Percentiles rank a stretch among this genome's conserved stretches.
These are phyloP conservation scores for Lupinus albus DNA, from an alignment of 306 rosid species.

Conservation along the genomic window DNA sequence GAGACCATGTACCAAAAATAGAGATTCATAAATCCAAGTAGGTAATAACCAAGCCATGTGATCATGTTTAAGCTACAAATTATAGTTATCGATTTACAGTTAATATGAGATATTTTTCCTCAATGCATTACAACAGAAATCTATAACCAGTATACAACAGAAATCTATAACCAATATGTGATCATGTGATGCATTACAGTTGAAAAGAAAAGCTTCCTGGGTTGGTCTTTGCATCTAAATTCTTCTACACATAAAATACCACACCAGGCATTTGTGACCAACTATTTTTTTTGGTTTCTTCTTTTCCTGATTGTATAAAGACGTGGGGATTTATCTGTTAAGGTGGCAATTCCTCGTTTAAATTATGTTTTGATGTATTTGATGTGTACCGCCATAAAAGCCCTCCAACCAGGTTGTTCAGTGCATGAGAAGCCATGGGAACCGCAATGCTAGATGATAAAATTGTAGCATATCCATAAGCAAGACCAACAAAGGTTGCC, in stretches of 20 bases:
- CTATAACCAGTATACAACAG: constrained; percentile 21
- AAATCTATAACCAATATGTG: constrained; percentile 24
- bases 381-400: constrained; percentile 70
- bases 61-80: constrained; percentile 19
- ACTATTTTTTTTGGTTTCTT: background rate
- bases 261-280: background rate
- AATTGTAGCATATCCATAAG: constrained; percentile 82
- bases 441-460: constrained; percentile 74
- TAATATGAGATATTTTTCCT: constrained; percentile 8
- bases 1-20: constrained; percentile 36
- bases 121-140: constrained; percentile 28
- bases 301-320: background rate
- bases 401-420: constrained; percentile 84
- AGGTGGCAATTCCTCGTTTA: constrained; percentile 26
- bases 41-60: constrained; percentile 25
- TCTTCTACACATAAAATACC: constrained; percentile 3
- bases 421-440: constrained; percentile 88
- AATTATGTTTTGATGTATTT: constrained; percentile 41
- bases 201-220: constrained; percentile 18
- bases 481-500: constrained; percentile 92
- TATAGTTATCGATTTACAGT: constrained; percentile 38
- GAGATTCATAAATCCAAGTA: constrained; percentile 4
- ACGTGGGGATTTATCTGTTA: constrained; percentile 13
- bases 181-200: no score
- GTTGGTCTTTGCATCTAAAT: background rate